Conservation (phyloP, 345 rosid species). For the Cardamine occulta region DNA sequence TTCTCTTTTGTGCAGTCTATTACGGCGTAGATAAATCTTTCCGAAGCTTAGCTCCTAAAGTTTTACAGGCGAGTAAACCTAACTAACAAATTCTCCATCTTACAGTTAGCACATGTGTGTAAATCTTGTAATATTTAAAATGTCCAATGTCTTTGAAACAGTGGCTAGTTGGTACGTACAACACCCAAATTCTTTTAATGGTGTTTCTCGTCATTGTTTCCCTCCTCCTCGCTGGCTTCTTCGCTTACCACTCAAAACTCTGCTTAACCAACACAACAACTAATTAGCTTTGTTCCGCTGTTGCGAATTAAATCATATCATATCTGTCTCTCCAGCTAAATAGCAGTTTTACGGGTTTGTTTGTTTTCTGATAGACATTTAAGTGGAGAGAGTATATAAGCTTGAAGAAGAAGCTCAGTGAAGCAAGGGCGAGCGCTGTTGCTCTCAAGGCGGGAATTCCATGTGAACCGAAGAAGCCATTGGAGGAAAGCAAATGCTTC, state of each 20-base stretch:
- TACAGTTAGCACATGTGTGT: neutral
- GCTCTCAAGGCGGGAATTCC: conserved; percentile 64
- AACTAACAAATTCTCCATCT: conserved; percentile 1
- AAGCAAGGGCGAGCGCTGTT: conserved; percentile 69
- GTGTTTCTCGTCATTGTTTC: conserved; percentile 84
- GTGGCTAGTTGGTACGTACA: conserved; percentile 90
- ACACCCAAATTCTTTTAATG: conserved; percentile 81
- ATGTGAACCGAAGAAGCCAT: conserved; percentile 45
- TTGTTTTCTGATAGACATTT: conserved; percentile 54
- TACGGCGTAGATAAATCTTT: conserved; percentile 76
- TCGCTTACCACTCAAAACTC: conserved; percentile 75
- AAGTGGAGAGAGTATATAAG: conserved; percentile 89
- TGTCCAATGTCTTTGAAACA: conserved; percentile 41
- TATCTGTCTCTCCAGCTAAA: neutral
- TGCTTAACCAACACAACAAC: conserved; percentile 89
- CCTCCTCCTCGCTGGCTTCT: conserved; percentile 83
- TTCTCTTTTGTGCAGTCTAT: conserved; percentile 61
- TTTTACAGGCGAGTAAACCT: conserved; percentile 64
- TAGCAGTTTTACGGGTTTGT: neutral
- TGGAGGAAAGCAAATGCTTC: conserved; percentile 59
- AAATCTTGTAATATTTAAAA: neutral
- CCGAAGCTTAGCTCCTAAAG: conserved; percentile 66
- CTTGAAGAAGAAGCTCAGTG: conserved; percentile 78
- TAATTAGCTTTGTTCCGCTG: conserved; percentile 61
- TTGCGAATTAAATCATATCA: neutral